Percentiles rank a stretch among this genome's conserved stretches.
phyloP scores from a whole-genome alignment of 2,329 filamentous ascomycete species.

The Trichoderma breve region DNA sequence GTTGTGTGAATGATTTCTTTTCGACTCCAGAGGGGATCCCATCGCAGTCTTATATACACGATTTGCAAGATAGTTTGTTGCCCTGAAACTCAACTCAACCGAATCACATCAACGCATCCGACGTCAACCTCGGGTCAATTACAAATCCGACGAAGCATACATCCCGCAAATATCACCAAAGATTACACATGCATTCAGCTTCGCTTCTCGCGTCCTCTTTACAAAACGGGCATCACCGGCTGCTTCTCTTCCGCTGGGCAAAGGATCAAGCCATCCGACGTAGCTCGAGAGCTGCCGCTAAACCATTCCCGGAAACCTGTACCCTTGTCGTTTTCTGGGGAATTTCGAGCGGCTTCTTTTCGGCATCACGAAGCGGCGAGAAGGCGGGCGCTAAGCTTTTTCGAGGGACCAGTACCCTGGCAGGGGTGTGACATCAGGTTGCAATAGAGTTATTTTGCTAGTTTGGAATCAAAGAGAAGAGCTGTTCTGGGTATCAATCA shows the following conservation, averaged over 20 bases:
- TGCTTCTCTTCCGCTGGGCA: background rate
- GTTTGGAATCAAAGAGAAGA: background rate
- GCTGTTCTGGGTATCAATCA: background rate
- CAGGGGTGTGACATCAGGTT: background rate
- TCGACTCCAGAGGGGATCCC: background rate
- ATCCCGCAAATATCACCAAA: background rate
- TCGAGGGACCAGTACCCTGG: constrained; percentile 13
- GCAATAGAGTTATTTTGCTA: background rate
- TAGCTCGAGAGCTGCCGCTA: background rate
- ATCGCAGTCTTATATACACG: constrained; percentile 1
- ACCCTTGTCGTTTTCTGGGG: constrained; percentile 1
- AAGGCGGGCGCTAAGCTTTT: background rate
- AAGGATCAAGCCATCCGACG: background rate
- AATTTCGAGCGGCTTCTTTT: background rate
- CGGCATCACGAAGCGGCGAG: background rate
- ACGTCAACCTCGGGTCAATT: background rate
- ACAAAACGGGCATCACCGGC: background rate
- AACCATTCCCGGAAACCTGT: background rate
- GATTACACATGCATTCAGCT: background rate
- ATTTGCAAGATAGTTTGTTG: background rate
- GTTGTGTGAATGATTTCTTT: background rate
- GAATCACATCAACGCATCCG: background rate
- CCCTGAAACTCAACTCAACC: background rate
- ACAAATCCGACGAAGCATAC: background rate
- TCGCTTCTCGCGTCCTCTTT: background rate